Conservation (phyloP, 2,329 filamentous ascomycete species). For the Aaosphaeria pasadenensis region DNA sequence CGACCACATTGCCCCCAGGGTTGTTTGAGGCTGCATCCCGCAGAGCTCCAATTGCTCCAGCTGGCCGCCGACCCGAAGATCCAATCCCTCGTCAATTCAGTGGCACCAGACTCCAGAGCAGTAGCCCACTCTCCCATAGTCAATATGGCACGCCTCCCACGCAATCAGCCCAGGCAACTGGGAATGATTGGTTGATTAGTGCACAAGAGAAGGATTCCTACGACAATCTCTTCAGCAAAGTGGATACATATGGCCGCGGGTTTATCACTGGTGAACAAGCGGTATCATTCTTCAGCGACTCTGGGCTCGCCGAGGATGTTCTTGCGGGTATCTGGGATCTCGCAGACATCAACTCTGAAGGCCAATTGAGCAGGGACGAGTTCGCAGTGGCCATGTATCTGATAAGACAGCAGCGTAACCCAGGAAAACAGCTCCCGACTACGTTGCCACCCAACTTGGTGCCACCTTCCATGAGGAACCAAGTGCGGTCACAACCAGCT, state of each 20-base stretch:
- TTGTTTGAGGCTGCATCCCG: slow-evolving; percentile 88
- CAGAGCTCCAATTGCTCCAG: slow-evolving; percentile 42
- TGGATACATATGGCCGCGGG: slow-evolving; percentile 78
- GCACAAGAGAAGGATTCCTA: slow-evolving; percentile 83
- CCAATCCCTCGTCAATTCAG: slow-evolving; percentile 82
- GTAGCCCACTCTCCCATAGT: slow-evolving; percentile 55
- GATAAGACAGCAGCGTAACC: slow-evolving; percentile 82
- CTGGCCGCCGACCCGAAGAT: slow-evolving; percentile 46
- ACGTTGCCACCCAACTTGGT: slow-evolving; percentile 78
- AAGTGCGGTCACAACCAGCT: slow-evolving; percentile 42
- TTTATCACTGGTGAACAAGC: slow-evolving; percentile 92
- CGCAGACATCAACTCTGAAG: slow-evolving; percentile 87
- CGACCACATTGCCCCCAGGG: slow-evolving; percentile 75
- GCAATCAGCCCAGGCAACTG: slow-evolving; percentile 52
- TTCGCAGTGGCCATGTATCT: slow-evolving; percentile 98
- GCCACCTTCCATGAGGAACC: slow-evolving; percentile 78
- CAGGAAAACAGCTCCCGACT: slow-evolving; percentile 68
- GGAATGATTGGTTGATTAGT: slow-evolving; percentile 76
- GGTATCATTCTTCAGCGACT: slow-evolving; percentile 90
- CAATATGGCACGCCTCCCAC: slow-evolving; percentile 47
- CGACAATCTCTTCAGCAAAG: slow-evolving; percentile 77
- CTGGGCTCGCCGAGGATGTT: slow-evolving; percentile 80
- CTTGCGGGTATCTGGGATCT: slow-evolving; percentile 97
- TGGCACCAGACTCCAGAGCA: slow-evolving; percentile 58
- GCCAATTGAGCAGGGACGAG: slow-evolving; percentile 80